Percentiles rank a stretch among this genome's conserved stretches.
Evolutionary conservation across 305 asterid species (phyloP).

Genomic region (Fraxinus greggii): DNA sequence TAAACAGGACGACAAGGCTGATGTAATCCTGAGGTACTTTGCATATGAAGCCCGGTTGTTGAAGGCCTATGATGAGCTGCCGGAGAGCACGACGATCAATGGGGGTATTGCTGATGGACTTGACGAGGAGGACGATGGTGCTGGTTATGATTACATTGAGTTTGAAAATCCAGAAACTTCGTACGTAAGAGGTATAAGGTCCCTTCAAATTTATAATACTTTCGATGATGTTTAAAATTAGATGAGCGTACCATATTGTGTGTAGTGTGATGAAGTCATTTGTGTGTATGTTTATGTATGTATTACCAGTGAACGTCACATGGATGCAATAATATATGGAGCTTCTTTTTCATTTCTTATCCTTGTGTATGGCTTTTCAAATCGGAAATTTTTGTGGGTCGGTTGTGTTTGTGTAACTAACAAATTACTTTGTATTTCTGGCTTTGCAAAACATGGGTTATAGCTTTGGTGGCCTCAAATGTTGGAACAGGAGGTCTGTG

Average conservation of each 20-base stretch:
- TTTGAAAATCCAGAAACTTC: slow-evolving; percentile 44
- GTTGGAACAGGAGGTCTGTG: no score
- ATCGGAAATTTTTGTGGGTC: background rate
- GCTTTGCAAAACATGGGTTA: background rate
- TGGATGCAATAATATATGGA: background rate
- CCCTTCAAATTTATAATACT: background rate
- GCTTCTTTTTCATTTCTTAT: background rate
- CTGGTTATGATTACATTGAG: slow-evolving; percentile 34
- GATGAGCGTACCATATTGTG: background rate
- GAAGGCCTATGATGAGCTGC: slow-evolving; percentile 46
- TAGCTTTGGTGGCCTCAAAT: background rate
- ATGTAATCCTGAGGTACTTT: slow-evolving; percentile 58
- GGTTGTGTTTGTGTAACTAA: background rate
- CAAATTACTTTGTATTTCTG: background rate
- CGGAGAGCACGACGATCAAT: slow-evolving; percentile 51
- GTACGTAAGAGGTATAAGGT: background rate
- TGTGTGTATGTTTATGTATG: background rate
- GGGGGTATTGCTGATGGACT: slow-evolving; percentile 43
- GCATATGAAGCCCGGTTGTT: slow-evolving; percentile 55
- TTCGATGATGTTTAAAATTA: background rate
- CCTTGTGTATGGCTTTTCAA: background rate
- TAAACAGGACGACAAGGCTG: slow-evolving; percentile 54
- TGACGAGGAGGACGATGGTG: no score
- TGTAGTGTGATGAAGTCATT: background rate
- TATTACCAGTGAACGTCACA: background rate